Percentiles rank a stretch among this genome's conserved stretches.
Evolutionary conservation across 2,329 filamentous ascomycete species (phyloP).

Genomic region (Fusarium transvaalense): DNA sequence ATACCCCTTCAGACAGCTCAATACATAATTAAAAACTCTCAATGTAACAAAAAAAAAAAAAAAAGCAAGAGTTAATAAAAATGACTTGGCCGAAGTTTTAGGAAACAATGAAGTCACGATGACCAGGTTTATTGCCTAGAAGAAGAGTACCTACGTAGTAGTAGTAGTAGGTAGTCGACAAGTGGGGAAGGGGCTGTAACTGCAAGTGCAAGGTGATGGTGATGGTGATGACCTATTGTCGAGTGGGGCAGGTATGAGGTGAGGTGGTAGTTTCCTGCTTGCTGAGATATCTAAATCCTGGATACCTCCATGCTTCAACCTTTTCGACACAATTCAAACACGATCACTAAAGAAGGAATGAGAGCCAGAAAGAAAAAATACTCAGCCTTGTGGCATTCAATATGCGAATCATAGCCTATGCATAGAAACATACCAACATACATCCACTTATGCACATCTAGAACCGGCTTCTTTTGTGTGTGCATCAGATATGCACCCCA

Average conservation of each 20-base stretch:
- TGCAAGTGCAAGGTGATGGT: background rate
- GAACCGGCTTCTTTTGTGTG: conserved; percentile 34
- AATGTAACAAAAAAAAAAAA: conserved; percentile 2
- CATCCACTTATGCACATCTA: conserved; percentile 43
- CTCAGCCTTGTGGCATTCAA: conserved; percentile 34
- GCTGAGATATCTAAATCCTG: background rate
- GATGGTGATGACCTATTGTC: background rate
- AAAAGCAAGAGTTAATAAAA: background rate
- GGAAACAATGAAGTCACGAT: conserved; percentile 17
- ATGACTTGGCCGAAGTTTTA: conserved; percentile 18
- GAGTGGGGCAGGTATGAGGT: conserved; percentile 3
- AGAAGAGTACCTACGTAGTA: too few relatives aligned
- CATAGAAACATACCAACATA: conserved; percentile 32
- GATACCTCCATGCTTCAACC: background rate
- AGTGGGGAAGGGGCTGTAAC: conserved; percentile 20
- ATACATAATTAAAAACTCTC: background rate
- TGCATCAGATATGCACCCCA: conserved; percentile 41
- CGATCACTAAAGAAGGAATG: background rate
- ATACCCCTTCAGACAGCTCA: background rate
- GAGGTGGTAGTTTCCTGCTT: background rate
- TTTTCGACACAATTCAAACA: conserved; percentile 12
- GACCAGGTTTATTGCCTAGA: background rate
- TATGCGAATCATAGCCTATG: conserved; percentile 37
- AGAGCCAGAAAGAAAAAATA: background rate
- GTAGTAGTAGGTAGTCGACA: background rate